phyloP scores from a whole-genome alignment of 495 filamentous ascomycete species.

The Geopyxis carbonaria region DNA sequence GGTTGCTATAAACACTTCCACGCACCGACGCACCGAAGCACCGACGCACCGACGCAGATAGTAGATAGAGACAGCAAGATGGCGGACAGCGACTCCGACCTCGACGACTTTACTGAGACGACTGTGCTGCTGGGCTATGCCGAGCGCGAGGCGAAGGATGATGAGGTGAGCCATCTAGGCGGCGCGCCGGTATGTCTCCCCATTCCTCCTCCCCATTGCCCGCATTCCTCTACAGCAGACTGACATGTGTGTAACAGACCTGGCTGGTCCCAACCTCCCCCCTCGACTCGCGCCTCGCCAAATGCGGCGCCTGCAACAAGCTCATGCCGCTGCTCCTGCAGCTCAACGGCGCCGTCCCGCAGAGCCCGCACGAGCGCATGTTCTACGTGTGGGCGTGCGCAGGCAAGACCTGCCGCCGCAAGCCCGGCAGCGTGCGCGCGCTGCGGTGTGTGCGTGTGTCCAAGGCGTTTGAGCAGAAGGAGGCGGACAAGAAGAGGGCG shows the following conservation, averaged over 20 bases:
- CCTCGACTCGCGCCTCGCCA: constrained; percentile 62
- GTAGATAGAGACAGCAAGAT: constrained; percentile 30
- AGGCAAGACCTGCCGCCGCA: constrained; percentile 62
- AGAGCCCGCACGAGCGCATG: constrained; percentile 63
- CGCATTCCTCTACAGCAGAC: neutral
- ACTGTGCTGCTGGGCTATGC: constrained; percentile 84
- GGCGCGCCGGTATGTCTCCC: constrained; percentile 58
- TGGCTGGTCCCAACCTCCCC: constrained; percentile 56
- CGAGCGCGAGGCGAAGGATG: constrained; percentile 51
- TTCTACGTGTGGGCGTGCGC: constrained; percentile 72
- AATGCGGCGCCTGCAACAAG: constrained; percentile 76
- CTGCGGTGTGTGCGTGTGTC: constrained; percentile 45
- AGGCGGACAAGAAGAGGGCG: constrained; percentile 15
- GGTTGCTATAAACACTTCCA: neutral
- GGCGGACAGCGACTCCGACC: constrained; percentile 75
- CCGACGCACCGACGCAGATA: neutral
- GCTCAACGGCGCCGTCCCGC: constrained; percentile 77
- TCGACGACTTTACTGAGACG: constrained; percentile 60
- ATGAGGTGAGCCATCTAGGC: constrained; percentile 76
- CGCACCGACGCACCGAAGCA: neutral
- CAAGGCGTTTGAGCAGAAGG: constrained; percentile 21
- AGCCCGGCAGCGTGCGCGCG: constrained; percentile 60
- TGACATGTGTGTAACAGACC: constrained; percentile 35
- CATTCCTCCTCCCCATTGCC: neutral
- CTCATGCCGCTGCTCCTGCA: constrained; percentile 75